Percentiles rank a stretch among this genome's conserved stretches.
phyloP scores from a whole-genome alignment of 139 green algal species.

The Pleodorina starrii region DNA sequence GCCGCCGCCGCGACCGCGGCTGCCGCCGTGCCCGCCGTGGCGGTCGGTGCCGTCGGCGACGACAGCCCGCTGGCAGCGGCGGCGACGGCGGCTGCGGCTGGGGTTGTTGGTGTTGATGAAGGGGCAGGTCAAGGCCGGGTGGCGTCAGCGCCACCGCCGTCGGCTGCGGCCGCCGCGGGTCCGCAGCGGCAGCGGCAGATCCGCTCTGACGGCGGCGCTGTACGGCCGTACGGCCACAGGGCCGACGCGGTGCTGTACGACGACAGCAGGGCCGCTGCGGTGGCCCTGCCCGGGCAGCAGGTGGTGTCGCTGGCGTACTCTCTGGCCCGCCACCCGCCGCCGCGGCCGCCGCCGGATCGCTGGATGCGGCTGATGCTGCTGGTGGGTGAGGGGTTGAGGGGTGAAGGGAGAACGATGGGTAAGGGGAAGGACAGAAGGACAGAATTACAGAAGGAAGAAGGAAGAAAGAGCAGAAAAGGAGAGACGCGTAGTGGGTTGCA shows the following conservation, averaged over 20 bases:
- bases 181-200: neutral
- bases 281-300: too few relatives aligned
- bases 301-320: slow-evolving; percentile 28
- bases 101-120: too few relatives aligned
- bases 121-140: too few relatives aligned
- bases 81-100: too few relatives aligned
- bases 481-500: too few relatives aligned
- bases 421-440: neutral
- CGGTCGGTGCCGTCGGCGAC: neutral
- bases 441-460: too few relatives aligned
- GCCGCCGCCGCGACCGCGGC: neutral
- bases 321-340: slow-evolving; percentile 34
- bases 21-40: neutral
- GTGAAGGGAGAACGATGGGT: neutral
- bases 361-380: slow-evolving; percentile 39
- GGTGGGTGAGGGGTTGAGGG: slow-evolving; percentile 9
- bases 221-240: neutral
- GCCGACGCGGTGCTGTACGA: neutral
- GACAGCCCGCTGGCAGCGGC: too few relatives aligned
- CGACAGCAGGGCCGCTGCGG: too few relatives aligned
- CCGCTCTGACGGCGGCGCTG: neutral
- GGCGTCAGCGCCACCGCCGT: neutral
- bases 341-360: slow-evolving; percentile 8
- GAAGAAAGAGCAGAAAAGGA: too few relatives aligned
- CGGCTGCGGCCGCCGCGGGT: too few relatives aligned